Conservation (phyloP, 1,284 basidiomycete species). For the Ceratobasidium sp. region DNA sequence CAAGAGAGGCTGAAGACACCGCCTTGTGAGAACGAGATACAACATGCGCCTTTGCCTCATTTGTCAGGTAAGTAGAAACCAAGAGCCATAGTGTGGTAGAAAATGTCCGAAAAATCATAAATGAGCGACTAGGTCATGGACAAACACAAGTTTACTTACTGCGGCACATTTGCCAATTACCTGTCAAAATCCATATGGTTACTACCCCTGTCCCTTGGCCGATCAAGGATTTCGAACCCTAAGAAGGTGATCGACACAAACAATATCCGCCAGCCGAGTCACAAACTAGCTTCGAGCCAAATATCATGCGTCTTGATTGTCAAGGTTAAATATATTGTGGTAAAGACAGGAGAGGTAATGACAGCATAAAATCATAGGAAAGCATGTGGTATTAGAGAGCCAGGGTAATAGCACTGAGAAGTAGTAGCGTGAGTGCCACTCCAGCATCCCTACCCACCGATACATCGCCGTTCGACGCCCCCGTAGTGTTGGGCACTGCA, state of each 20-base stretch:
- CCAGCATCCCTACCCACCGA: background rate
- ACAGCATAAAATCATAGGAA: no score
- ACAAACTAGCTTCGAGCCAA: background rate
- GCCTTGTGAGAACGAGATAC: background rate
- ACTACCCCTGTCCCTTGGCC: background rate
- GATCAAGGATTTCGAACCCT: slow-evolving; percentile 22
- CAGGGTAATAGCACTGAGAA: background rate
- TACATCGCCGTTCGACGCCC: background rate
- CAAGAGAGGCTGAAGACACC: slow-evolving; percentile 21
- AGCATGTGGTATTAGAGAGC: background rate
- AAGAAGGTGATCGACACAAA: background rate
- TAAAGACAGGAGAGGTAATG: no score
- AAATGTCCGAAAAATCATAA: slow-evolving; percentile 38
- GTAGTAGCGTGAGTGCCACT: background rate
- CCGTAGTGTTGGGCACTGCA: no score
- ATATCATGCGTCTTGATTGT: background rate
- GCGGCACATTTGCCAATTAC: background rate
- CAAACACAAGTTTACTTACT: background rate
- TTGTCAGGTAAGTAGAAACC: background rate
- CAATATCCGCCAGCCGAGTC: background rate
- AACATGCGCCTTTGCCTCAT: background rate
- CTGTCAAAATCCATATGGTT: background rate
- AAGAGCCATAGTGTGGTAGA: background rate
- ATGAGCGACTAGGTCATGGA: slow-evolving; percentile 38
- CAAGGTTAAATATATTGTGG: no score